Percentiles rank a stretch among this genome's conserved stretches.
phyloP scores from a whole-genome alignment of 108 stramenopile species.

The Pseudonitzschia multiseries region DNA sequence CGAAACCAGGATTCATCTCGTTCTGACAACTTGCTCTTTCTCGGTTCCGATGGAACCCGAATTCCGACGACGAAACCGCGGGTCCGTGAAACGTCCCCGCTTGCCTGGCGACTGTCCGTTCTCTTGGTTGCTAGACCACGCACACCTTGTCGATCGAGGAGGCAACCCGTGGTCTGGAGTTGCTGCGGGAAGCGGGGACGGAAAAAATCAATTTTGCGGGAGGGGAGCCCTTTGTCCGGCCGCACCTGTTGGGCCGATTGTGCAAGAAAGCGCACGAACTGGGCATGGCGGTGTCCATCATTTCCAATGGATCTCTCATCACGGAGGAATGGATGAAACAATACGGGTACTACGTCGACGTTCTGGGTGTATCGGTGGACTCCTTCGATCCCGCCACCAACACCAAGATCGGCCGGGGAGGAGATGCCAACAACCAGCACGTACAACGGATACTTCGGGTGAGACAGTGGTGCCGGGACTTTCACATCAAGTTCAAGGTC shows the following conservation, averaged over 20 bases:
- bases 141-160: conserved; percentile 13
- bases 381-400: conserved; percentile 33
- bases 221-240: conserved; percentile 44
- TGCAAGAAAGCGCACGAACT: conserved; percentile 32
- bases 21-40: no score
- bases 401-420: conserved; percentile 40
- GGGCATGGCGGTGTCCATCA: conserved; percentile 46
- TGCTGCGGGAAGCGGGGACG: conserved; percentile 25
- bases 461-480: conserved; percentile 27
- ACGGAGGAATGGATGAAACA: conserved; percentile 33
- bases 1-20: no score
- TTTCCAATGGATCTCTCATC: conserved; percentile 43
- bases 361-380: conserved; percentile 38
- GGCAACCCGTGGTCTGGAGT: conserved; percentile 18
- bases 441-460: conserved; percentile 30
- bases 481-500: conserved; percentile 44
- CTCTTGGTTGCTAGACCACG: background rate
- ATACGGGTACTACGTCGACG: conserved; percentile 40
- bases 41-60: no score
- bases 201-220: conserved; percentile 53
- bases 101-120: no score
- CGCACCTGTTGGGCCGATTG: conserved; percentile 31
- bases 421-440: conserved; percentile 30
- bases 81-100: no score
- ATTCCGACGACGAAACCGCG: no score